Evolutionary conservation across 1,284 basidiomycete species (phyloP), one percentile per base, ranked within the genome.

Genomic region (Cutaneotrichosporon mucoides): DNA sequence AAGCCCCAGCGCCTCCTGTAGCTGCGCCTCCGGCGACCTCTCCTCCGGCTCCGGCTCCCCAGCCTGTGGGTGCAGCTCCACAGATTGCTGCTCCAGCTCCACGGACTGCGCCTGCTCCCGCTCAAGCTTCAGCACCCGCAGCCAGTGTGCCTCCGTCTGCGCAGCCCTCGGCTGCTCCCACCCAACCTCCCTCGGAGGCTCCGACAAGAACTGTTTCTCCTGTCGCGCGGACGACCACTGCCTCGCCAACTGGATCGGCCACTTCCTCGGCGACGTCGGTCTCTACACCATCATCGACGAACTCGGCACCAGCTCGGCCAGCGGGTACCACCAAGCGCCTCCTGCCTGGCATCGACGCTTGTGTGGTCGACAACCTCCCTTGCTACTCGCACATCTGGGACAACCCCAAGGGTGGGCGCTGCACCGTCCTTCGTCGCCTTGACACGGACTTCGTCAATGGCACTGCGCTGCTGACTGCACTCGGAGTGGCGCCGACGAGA

Each of bases 391-490:
- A 72, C 59, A 42, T 69, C 9, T 69, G 63, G 48, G 69, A 68
- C 50, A 59, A 63, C 12, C 53, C 55, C 11, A 57, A 55, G 43
- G 57, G 56, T 33, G 65, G 64, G 2, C 65, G 64, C 59, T 64
- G 67, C 50, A 66, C 65, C 0, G 55, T 76, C 6, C 66, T 73
- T 13, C 60, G 75, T 45, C 59, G 75, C 5, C 63, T 76, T 16
- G 75, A 76, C 59, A 69, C 70, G 3, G 75, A 76, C 64, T 76
- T 73, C 55, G 74, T 76, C 60, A 76, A 76, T 56, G 72, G 67
- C 35, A 74, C 72, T 6, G 61, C 67, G 5, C 64, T 76, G 24
- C 67, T 76, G 7, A 61, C 65, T 4, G 73, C 73, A 4, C 62
- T 75, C 3, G 69, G 68, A 10, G 63, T 75, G 9, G 59, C 70